Base-by-base conservation (phyloP, 768 basidiomycete species). In the Botryobasidium botryosum region DNA sequence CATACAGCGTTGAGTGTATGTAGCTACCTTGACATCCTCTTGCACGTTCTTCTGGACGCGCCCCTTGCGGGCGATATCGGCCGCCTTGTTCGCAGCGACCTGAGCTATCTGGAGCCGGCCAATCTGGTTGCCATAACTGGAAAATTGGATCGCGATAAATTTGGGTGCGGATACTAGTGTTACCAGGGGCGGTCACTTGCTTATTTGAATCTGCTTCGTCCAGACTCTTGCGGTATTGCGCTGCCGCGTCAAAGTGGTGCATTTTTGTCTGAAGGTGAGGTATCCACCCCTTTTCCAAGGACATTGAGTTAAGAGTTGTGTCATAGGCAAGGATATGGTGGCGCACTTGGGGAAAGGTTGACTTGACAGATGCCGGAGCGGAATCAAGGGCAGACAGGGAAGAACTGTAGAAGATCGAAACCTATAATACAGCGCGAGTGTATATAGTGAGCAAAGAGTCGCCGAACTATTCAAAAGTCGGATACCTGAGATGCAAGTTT, bases 111-210 rank as follows among this genome's bases (percentile, higher is more conserved):
- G 59, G 12, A 97, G 65, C 5, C 91, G 73, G 2, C 79, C 79
- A 31, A 97, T 66, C 61, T 96, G 88, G 20, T 76, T 62, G 1
- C 92, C 92, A 56, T 94, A 97, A 53, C 88, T 90, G 52, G 7
- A 2, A 2, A 26, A 3, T 0, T 10, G 8, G 31, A 8, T 13
- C 25, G 23, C 29, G 28, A 27, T 13, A 26, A 15, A 13, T 1
- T 29, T 25, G 40, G 8, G 40, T 10, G 29, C 20, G 21, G 1
- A n/a, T 10, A 20, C 37, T 39, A n/a, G n/a, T n/a, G n/a, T n/a
- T n/a, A n/a, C n/a, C n/a, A n/a, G 12, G 10, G 10, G 12, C 10
- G 37, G 20, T 15, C 8, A 26, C 71, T 77, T 26, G 70, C 70
- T 58, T 79, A 10, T 59, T 58, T 37, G 62, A 62, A 31, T 62